Evolutionary conservation across 164 flowering plant species (phyloP).

Genomic region (Annona squamosa): DNA sequence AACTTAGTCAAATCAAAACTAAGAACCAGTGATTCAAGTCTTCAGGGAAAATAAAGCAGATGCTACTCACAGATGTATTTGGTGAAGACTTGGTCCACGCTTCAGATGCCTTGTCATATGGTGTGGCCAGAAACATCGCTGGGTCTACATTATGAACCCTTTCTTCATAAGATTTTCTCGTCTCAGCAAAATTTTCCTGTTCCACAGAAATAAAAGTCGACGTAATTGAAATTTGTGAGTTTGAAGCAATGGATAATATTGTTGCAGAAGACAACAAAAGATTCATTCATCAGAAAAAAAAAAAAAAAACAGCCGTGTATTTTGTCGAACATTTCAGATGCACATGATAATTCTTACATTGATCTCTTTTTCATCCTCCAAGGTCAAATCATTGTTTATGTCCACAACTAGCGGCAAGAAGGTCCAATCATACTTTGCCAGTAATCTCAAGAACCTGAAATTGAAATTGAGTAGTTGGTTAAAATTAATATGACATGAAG

Average conservation of each 20-base stretch:
- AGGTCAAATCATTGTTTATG: slow-evolving; percentile 61
- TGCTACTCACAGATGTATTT: slow-evolving; percentile 44
- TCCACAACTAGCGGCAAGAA: slow-evolving; percentile 77
- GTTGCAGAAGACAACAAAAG: neutral
- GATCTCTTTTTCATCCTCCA: slow-evolving; percentile 57
- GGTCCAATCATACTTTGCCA: slow-evolving; percentile 84
- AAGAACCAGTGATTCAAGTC: too few species aligned
- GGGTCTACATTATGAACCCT: slow-evolving; percentile 28
- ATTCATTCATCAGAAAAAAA: slow-evolving; percentile 2
- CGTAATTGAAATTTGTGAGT: neutral
- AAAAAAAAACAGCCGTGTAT: neutral
- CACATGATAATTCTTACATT: slow-evolving; percentile 37
- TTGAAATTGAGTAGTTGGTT: neutral
- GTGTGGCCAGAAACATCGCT: slow-evolving; percentile 81
- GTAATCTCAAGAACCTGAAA: slow-evolving; percentile 65
- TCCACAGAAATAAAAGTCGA: slow-evolving; percentile 11
- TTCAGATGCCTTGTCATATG: slow-evolving; percentile 85
- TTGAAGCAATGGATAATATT: neutral
- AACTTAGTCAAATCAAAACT: too few species aligned
- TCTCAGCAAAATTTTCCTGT: slow-evolving; percentile 58
- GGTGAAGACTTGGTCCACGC: slow-evolving; percentile 87
- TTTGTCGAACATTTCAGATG: neutral
- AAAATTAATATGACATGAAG: too few species aligned
- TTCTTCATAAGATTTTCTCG: slow-evolving; percentile 49
- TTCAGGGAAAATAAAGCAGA: neutral